Evolutionary conservation across 2,329 filamentous ascomycete genomes (phyloP).

Genomic region (Fusarium equiseti): DNA sequence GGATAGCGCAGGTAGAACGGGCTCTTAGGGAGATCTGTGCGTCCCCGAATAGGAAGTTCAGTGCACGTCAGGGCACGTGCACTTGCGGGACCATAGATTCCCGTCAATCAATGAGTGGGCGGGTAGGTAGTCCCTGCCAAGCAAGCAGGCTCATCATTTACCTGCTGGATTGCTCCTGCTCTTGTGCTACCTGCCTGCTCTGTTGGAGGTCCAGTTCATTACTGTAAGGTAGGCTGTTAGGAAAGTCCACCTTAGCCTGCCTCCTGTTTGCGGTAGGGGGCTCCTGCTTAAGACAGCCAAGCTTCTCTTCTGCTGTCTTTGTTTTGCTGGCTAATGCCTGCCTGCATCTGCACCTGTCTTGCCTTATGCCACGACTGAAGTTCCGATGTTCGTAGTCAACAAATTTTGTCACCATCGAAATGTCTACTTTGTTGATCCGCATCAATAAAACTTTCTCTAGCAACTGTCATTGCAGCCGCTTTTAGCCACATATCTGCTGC

Average conservation of each 20-base stretch:
- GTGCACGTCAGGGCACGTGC: slow-evolving; percentile 41
- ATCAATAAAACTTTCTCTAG: neutral
- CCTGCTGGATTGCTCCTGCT: neutral
- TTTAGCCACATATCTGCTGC: slow-evolving; percentile 7
- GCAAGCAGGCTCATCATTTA: slow-evolving; percentile 28
- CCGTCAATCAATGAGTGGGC: slow-evolving; percentile 28
- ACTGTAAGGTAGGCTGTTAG: neutral
- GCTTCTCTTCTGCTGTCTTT: neutral
- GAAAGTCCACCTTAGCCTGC: neutral
- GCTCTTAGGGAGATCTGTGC: slow-evolving; percentile 29
- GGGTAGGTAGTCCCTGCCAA: slow-evolving; percentile 31
- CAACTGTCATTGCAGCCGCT: neutral
- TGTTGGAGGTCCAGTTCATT: neutral
- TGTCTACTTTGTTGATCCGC: neutral
- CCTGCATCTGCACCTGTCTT: neutral
- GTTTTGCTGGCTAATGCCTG: neutral
- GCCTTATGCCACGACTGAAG: neutral
- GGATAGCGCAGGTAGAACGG: slow-evolving; percentile 24
- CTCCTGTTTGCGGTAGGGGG: neutral
- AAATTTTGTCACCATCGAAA: neutral
- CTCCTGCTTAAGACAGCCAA: neutral
- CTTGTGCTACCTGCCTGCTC: neutral
- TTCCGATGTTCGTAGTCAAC: neutral
- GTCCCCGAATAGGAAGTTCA: slow-evolving; percentile 31
- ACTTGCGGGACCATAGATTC: slow-evolving; percentile 40